Evolutionary conservation across 140 eudicot species (phyloP), one percentile per base, ranked within the genome.

Genomic region (Bidens hawaiensis): DNA sequence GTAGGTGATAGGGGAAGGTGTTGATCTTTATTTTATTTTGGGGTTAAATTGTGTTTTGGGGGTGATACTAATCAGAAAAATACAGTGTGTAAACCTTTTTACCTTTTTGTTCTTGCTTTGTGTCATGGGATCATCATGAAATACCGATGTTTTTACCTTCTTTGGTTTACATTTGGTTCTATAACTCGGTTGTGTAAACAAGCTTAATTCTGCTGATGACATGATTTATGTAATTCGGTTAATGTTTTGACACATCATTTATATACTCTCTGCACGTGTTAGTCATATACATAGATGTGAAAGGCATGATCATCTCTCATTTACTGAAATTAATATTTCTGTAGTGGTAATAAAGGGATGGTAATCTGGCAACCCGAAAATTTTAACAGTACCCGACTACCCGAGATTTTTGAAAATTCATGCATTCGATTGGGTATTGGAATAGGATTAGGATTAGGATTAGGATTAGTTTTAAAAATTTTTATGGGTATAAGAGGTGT

Each of bases 21-120:
- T 36, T 57, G 68, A 50, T 58, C 61, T 59, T 22, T 61, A 26
- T 71, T 59, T 22, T 61, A 26, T 71, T 61, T 71, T 50, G 76
- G 69, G 63, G 45, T 15, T 60, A 60, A 56, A 23, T 72, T 64
- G 77, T 72, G 71, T 64, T 64, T 72, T 70, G 66, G 71, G 60
- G 64, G 47, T 65, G 19, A 51, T 71, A 71, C 58, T 69, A 45
- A 43, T 69, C 26, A 48, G 69, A 40, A 50, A 45, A 65, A 65
- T 65, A 73, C 68, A 58, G 73, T 45, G 62, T 73, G 78, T 58
- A 64, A 72, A 72, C 67, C 51, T 64, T 72, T n/a, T 64, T 40
- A n/a, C 77, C 34, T 55, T 72, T 60, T 72, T 55, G 31, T 72
- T 64, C 16, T 64, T 64, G 61, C 65, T 14, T 71, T 51, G 61